Percentiles rank a stretch among this genome's conserved stretches.
Evolutionary conservation across 495 filamentous ascomycete genomes (phyloP).

Genomic region (Ascobolus immersus): DNA sequence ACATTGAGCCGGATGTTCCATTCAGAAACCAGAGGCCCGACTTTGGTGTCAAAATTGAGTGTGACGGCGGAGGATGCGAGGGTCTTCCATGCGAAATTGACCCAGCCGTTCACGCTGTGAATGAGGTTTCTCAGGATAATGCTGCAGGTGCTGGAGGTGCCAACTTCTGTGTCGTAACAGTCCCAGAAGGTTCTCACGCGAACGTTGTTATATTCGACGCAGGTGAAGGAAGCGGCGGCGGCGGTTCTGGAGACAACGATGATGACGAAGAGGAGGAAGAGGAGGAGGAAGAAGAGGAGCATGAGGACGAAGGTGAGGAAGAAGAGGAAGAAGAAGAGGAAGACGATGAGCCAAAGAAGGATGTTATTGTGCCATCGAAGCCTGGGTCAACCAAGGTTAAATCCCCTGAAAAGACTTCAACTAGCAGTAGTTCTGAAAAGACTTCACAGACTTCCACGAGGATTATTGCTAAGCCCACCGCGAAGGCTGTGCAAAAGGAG

Average conservation of each 20-base stretch:
- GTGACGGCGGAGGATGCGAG: slow-evolving; percentile 41
- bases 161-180: slow-evolving; percentile 56
- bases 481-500: too few relatives aligned
- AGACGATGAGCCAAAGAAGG: too few relatives aligned
- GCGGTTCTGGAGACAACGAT: slow-evolving; percentile 1
- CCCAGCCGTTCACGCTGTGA: slow-evolving; percentile 32
- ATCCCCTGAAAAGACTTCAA: too few relatives aligned
- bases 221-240: slow-evolving; percentile 12
- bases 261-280: slow-evolving; percentile 1
- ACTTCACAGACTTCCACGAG: too few relatives aligned
- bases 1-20: slow-evolving; percentile 29
- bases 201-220: slow-evolving; percentile 39
- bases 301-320: neutral
- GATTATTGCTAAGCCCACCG: too few relatives aligned
- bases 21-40: slow-evolving; percentile 33
- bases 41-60: slow-evolving; percentile 49
- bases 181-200: slow-evolving; percentile 39
- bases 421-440: too few relatives aligned
- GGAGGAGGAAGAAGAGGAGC: neutral
- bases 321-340: neutral
- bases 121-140: slow-evolving; percentile 29
- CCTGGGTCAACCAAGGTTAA: too few relatives aligned
- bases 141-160: slow-evolving; percentile 38
- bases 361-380: too few relatives aligned
- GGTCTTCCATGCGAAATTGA: slow-evolving; percentile 54